Base-by-base conservation (phyloP, 345 rosid species). In the Camelina hispida region DNA sequence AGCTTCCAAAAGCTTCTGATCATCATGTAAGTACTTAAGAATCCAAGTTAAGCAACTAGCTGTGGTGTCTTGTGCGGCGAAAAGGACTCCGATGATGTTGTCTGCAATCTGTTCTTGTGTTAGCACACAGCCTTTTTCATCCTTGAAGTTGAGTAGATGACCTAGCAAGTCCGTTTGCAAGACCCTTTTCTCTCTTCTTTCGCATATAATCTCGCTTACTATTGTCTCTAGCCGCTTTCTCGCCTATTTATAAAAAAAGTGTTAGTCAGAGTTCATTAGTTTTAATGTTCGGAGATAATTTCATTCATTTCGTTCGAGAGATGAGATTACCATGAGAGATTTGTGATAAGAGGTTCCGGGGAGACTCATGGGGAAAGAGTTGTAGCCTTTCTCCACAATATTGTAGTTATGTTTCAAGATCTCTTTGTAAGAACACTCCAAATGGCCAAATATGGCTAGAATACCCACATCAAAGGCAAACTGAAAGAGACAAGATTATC, bases 61-160 rank as follows among this genome's bases (percentile, higher is more conserved):
- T 25, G 97, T 93, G 13, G 98, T 93, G 85, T 91, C 97, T 81
- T 87, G 96, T 6, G 97, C 97, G 0, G 98, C 98, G 68, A 91
- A 93, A 22, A 93, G 84, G 16, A 88, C 97, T 69, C 98, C 98
- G 18, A 91, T 84, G 46, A 89, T 82, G 78, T 93, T 93, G 69
- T 93, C 97, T 16, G 92, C 83, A 59, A 93, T 83, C 77, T 86
- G 84, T 37, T 83, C 81, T 48, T 87, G 85, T 1, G 76, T 84
- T 48, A 89, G 74, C 28, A 17, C 28, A 75, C 50, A 55, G 7
- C 88, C 92, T 28, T 78, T 78, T 34, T 55, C 87, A 63, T 83
- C 87, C 69, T 74, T 83, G 74, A 71, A 89, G 67, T 76, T 80
- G 71, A 88, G 75, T 50, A 93, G 65, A 78, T 81, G 80, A 20